Evolutionary conservation across 345 rosid species (phyloP).

Genomic region (Carallia brachiata): DNA sequence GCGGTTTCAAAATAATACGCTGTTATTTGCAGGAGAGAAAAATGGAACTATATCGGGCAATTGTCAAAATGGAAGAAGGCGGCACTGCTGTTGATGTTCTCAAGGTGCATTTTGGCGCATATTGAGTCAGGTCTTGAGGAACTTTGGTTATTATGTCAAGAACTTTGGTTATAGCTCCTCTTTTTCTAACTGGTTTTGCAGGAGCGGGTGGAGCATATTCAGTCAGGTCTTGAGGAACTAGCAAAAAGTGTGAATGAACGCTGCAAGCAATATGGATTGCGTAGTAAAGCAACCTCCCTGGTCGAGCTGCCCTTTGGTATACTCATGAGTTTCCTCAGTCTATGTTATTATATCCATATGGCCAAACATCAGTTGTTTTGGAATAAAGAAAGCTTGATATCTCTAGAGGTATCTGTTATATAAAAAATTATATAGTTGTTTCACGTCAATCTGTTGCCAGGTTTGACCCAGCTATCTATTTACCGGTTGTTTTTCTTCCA

Average conservation of each 20-base stretch:
- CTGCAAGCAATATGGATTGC: slow-evolving; percentile 89
- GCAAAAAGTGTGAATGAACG: slow-evolving; percentile 79
- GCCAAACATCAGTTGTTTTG: no score
- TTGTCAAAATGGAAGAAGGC: slow-evolving; percentile 79
- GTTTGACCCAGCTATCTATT: no score
- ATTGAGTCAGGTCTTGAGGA: no score
- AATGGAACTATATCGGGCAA: slow-evolving; percentile 87
- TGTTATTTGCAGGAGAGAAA: slow-evolving; percentile 70
- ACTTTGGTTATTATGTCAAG: slow-evolving; percentile 12
- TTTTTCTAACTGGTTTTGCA: slow-evolving; percentile 34
- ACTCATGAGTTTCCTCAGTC: background rate
- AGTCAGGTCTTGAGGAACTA: slow-evolving; percentile 75
- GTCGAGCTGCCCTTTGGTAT: slow-evolving; percentile 1
- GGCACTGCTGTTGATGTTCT: slow-evolving; percentile 49
- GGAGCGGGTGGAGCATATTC: slow-evolving; percentile 73
- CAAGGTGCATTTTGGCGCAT: slow-evolving; percentile 42
- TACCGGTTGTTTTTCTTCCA: no score
- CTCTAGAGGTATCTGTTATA: no score
- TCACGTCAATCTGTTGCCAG: no score
- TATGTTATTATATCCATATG: background rate
- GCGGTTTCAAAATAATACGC: background rate
- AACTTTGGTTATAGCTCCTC: slow-evolving; percentile 20
- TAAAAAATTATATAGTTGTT: no score
- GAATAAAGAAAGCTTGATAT: no score
- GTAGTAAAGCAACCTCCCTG: slow-evolving; percentile 68